These are phyloP conservation scores for Fusarium newnesense DNA, from an alignment of 2,329 filamentous ascomycete species.

Conservation along the genomic window DNA sequence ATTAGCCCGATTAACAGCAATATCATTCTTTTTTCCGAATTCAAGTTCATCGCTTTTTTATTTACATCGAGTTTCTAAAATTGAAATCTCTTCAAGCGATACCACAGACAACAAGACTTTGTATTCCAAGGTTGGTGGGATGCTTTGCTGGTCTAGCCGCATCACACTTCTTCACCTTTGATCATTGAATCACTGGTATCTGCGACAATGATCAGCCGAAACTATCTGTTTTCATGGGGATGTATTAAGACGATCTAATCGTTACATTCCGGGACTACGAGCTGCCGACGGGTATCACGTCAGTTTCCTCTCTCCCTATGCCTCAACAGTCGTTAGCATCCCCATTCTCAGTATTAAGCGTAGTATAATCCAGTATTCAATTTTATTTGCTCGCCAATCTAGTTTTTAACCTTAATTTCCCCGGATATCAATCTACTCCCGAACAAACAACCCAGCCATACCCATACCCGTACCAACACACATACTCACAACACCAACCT, in stretches of 20 bases:
- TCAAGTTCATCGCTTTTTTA: not conserved
- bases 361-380: not conserved
- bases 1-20: not conserved
- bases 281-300: not conserved
- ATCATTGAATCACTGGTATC: not conserved
- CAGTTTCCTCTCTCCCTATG: not conserved
- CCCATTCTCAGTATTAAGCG: not conserved
- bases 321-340: not conserved
- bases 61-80: not conserved
- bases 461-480: slow-evolving; percentile 74
- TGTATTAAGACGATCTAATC: fast-evolving
- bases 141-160: too few species aligned
- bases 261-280: too few species aligned
- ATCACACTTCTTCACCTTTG: not conserved
- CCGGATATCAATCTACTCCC: slow-evolving; percentile 26
- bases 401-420: not conserved
- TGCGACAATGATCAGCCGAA: not conserved
- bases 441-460: slow-evolving; percentile 42
- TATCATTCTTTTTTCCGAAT: fast-evolving
- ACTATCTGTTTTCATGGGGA: not conserved
- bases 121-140: too few species aligned
- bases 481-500: slow-evolving; percentile 91
- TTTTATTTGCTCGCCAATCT: not conserved
- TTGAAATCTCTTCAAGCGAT: too few species aligned
- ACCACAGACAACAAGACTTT: not conserved